phyloP scores from a whole-genome alignment of 352 stramenopile species.

The Halophytophthora polymorphica region DNA sequence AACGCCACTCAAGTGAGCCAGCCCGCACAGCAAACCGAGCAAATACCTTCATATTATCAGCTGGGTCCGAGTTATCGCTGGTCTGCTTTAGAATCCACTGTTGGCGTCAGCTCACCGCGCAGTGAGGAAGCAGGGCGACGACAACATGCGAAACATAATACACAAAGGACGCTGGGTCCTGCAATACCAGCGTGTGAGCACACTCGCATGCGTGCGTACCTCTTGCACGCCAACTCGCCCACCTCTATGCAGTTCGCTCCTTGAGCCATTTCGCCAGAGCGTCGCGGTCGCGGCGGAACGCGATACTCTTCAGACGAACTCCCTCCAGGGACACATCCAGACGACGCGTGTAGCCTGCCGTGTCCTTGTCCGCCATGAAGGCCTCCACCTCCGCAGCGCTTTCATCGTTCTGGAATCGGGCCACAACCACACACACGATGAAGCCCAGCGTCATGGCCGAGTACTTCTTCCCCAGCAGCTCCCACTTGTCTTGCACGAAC shows the following conservation, averaged over 20 bases:
- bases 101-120: too few relatives aligned
- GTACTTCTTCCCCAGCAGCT: constrained; percentile 51
- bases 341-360: constrained; percentile 46
- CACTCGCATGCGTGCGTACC: too few relatives aligned
- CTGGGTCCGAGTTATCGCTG: too few relatives aligned
- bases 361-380: constrained; percentile 58
- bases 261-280: constrained; percentile 56
- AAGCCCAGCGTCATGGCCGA: constrained; percentile 49
- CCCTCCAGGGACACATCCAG: constrained; percentile 56
- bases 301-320: constrained; percentile 53
- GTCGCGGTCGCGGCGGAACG: constrained; percentile 49
- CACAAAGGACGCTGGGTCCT: too few relatives aligned
- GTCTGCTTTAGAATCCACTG: too few relatives aligned
- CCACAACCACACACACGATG: constrained; percentile 39
- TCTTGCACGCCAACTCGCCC: too few relatives aligned
- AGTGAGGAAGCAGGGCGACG: too few relatives aligned
- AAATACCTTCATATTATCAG: too few relatives aligned
- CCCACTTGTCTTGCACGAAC: constrained; percentile 67
- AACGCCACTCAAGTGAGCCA: constrained; percentile 5
- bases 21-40: too few relatives aligned
- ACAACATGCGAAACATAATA: too few relatives aligned
- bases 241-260: constrained; percentile 19
- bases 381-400: constrained; percentile 51
- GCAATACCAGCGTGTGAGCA: too few relatives aligned
- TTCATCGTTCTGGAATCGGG: constrained; percentile 41